Percentiles rank a stretch among this genome's conserved stretches.
These are phyloP conservation scores for Plasmopara viticola DNA, from an alignment of 352 stramenopile species.

Conservation along the genomic window DNA sequence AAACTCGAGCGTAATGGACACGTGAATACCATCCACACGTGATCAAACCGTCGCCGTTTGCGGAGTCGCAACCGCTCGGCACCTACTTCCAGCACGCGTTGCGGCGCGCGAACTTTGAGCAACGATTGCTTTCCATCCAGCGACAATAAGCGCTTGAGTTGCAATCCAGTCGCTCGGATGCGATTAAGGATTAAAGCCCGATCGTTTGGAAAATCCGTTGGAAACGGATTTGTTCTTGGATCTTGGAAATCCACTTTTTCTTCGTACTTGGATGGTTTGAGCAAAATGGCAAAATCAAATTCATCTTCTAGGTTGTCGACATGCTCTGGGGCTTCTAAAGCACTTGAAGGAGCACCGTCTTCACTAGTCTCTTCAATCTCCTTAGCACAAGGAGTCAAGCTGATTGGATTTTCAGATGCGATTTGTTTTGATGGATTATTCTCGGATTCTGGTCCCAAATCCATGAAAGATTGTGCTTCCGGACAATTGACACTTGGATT, in stretches of 20 bases:
- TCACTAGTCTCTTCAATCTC: too few relatives aligned
- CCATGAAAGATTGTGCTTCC: too few relatives aligned
- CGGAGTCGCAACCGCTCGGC: constrained; percentile 60
- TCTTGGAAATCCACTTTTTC: constrained; percentile 39
- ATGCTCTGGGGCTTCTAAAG: constrained; percentile 21
- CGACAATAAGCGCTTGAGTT: constrained; percentile 67
- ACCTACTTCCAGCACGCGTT: constrained; percentile 55
- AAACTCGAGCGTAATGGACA: constrained; percentile 65
- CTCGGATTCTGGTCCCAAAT: too few relatives aligned
- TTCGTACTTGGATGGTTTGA: constrained; percentile 68
- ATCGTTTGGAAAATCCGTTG: constrained; percentile 17
- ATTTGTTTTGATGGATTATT: background rate
- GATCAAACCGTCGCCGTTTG: constrained; percentile 59
- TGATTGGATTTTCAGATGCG: constrained; percentile 4
- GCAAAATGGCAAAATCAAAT: constrained; percentile 80
- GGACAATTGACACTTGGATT: too few relatives aligned
- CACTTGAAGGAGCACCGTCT: too few relatives aligned
- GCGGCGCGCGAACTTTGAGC: constrained; percentile 69
- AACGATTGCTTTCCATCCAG: constrained; percentile 70
- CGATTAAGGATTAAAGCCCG: constrained; percentile 40
- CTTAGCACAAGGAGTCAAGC: background rate
- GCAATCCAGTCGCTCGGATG: constrained; percentile 51
- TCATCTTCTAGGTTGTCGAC: constrained; percentile 67
- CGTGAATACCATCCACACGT: constrained; percentile 78
- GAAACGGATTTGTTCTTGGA: constrained; percentile 2